Base-by-base conservation (phyloP, 1,139 yeast species). In the Kodamaea arcana region DNA sequence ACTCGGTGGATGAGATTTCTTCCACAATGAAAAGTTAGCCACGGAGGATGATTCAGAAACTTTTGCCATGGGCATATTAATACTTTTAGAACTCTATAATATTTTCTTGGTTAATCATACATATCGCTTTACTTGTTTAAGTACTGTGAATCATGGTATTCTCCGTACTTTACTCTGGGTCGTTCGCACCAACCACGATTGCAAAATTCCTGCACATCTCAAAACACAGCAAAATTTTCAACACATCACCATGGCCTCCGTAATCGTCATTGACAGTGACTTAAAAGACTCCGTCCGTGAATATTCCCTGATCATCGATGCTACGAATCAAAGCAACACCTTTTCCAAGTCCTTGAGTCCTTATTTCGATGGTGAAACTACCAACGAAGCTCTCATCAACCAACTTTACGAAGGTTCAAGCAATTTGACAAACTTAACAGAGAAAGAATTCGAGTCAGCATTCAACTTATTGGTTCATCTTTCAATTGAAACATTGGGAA, bases 181-280 rank as follows among this genome's bases (percentile, higher is more conserved):
- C n/a, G n/a, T n/a, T n/a, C n/a, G n/a, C n/a, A n/a, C n/a, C n/a
- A n/a, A n/a, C n/a, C n/a, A n/a, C n/a, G n/a, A n/a, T n/a, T n/a
- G n/a, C n/a, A n/a, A n/a, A n/a, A n/a, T n/a, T n/a, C n/a, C n/a
- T n/a, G n/a, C n/a, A n/a, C n/a, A n/a, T n/a, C n/a, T n/a, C n/a
- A n/a, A n/a, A 28, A 26, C 24, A 27, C 35, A 30, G 37, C 42
- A 39, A 43, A 43, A 34, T 35, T 43, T 43, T 41, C 34, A 22
- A 28, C 24, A 13, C 7, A 16, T 13, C 17, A 20, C 14, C 32
- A 67, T 68, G 73, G 59, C 68, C 40, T 67, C 75, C 28, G 75
- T 69, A 42, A 62, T 70, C 46, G 69, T 69, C 36, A 72, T 69
- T 29, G 74, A 70, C 45, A 68, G 59, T 50, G 72, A 65, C 45